Base-by-base conservation (phyloP, 2,329 filamentous ascomycete species). In the Ophiostoma montium region DNA sequence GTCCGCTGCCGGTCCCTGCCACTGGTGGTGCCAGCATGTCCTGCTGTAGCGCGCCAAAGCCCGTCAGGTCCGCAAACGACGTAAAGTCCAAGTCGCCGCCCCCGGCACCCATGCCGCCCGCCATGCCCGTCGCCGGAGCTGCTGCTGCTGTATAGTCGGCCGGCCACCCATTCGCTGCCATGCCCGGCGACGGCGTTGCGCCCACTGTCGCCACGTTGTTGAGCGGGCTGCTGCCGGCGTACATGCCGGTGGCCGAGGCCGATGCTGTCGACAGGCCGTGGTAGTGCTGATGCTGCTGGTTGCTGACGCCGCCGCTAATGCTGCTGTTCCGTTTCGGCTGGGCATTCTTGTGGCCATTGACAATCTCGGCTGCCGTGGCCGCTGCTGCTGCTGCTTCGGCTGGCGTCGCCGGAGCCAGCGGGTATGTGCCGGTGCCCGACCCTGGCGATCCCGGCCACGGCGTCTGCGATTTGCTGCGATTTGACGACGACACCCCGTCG, bases 51-150 rank as follows among this genome's bases (percentile, higher is more conserved):
- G 60, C 48, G 53, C 65, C 65, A 44, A 71, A 72, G 3, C 67
- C 69, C 1, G 68, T 66, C 55, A 74, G 57, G 45, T 72, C 70
- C 15, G 64, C 63, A 56, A 72, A 68, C 30, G 74, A 60, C 3
- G 57, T 50, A 31, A 60, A 57, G 35, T 56, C 57, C 15, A 52
- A 41, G 15, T 52, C 51, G 12, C 31, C 36, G 23, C 33, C 31
- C 23, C 27, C 32, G 19, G 44, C 32, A 30, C 30, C 36, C 46
- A 41, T 33, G 19, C 39, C 46, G 3, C 27, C 12, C 11, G 11
- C 33, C 45, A 23, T 31, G 4, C 23, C 13, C 61, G 42, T 62
- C 58, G n/a, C n/a, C n/a, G n/a, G n/a, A n/a, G n/a, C n/a, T 57
- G 35, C 9, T 19, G 11, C 15, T 16, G 27, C 19, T 48, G 18